Conservation (phyloP, 1,139 yeast genomes). For the Pichia sp. region DNA sequence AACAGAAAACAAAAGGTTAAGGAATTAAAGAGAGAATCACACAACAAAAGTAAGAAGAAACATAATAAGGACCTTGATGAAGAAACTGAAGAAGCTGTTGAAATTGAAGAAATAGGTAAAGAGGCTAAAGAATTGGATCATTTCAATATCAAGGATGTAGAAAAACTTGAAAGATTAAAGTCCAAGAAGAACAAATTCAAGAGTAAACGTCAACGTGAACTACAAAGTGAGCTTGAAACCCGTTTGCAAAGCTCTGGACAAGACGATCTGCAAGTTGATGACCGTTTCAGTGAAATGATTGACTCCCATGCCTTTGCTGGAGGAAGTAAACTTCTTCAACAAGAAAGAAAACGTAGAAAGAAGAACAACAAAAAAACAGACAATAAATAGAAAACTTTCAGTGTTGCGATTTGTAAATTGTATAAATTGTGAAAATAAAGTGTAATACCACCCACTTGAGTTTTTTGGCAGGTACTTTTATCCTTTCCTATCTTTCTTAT, state of each 20-base stretch:
- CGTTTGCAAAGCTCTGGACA: constrained; percentile 6
- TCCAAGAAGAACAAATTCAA: constrained; percentile 44
- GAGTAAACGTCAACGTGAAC: constrained; percentile 44
- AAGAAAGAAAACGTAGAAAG: constrained; percentile 46
- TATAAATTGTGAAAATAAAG: background rate
- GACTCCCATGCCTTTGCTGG: constrained; percentile 67
- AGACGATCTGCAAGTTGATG: constrained; percentile 61
- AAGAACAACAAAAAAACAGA: constrained; percentile 14
- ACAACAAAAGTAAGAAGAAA: constrained; percentile 30
- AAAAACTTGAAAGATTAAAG: constrained; percentile 63
- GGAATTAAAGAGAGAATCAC: constrained; percentile 41
- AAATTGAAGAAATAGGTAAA: constrained; percentile 31
- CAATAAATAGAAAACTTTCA: background rate
- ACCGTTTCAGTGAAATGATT: constrained; percentile 81
- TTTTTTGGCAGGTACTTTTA: too few species aligned
- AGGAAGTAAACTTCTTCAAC: constrained; percentile 49
- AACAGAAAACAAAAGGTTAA: constrained; percentile 70
- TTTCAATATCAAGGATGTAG: constrained; percentile 73
- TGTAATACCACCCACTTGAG: too few species aligned
- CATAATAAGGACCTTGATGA: constrained; percentile 21
- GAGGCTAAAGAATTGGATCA: constrained; percentile 53
- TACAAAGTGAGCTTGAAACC: constrained; percentile 27
- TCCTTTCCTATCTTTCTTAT: too few species aligned
- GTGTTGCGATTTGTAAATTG: background rate
- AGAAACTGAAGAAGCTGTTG: constrained; percentile 14